Evolutionary conservation across 176 grass and related monocot genomes (phyloP).

Genomic region (Paspalum notatum): DNA sequence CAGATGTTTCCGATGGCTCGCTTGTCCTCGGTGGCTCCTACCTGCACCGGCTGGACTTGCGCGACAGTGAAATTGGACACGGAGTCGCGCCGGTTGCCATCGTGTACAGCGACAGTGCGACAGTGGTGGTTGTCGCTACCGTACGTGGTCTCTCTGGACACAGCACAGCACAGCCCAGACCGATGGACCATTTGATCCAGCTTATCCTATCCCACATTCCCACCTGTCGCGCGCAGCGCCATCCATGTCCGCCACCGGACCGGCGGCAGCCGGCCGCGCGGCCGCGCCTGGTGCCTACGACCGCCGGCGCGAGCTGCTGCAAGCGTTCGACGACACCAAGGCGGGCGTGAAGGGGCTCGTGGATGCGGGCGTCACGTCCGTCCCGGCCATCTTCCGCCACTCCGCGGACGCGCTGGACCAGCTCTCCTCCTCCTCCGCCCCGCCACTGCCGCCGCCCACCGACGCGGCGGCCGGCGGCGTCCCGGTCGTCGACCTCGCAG

Average conservation of each 20-base stretch:
- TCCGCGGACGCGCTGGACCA: neutral
- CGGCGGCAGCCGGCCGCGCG: neutral
- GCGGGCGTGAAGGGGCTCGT: constrained; percentile 67
- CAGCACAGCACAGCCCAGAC: neutral
- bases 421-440: neutral
- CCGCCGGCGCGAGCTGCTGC: constrained; percentile 42
- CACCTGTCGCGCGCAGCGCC: neutral
- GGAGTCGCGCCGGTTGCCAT: too few species aligned
- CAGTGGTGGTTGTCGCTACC: too few species aligned
- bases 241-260: neutral
- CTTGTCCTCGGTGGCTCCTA: too few species aligned
- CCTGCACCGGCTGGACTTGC: too few species aligned
- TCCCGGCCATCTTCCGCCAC: constrained; percentile 21
- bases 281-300: neutral
- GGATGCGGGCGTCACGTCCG: constrained; percentile 38
- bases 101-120: too few species aligned
- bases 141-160: too few species aligned
- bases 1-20: too few species aligned
- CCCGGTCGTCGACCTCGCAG: constrained; percentile 10
- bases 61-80: too few species aligned
- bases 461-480: neutral
- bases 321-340: constrained; percentile 69
- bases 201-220: neutral
- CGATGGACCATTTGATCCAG: neutral
- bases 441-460: neutral